These are phyloP conservation scores for Terana coerulea DNA, from an alignment of 768 basidiomycete species.

Conservation along the genomic window DNA sequence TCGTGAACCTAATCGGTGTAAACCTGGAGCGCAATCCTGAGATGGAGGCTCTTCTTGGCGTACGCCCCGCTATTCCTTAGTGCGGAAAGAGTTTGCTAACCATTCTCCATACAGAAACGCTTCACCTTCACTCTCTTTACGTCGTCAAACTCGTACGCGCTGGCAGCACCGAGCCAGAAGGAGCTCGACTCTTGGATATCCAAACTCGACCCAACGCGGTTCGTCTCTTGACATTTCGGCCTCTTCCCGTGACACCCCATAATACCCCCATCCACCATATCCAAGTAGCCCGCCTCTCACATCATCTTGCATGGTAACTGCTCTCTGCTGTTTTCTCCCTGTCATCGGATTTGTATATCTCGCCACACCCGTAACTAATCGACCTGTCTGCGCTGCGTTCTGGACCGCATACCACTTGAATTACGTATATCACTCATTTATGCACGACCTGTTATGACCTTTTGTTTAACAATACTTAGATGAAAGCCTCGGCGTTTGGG, in stretches of 20 bases:
- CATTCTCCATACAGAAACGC: slow-evolving; percentile 51
- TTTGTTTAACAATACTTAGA: no score
- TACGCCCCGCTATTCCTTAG: slow-evolving; percentile 36
- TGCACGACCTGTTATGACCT: background rate
- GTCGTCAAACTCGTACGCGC: slow-evolving; percentile 85
- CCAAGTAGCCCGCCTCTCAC: background rate
- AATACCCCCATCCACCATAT: background rate
- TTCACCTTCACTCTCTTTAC: slow-evolving; percentile 91
- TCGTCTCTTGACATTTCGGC: slow-evolving; percentile 1
- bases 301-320: background rate
- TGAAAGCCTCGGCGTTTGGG: no score
- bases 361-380: background rate
- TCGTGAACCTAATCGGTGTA: slow-evolving; percentile 81
- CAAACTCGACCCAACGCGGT: slow-evolving; percentile 79
- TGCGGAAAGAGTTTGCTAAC: background rate
- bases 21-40: slow-evolving; percentile 84
- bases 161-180: slow-evolving; percentile 77
- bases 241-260: background rate
- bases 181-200: slow-evolving; percentile 83
- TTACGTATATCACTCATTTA: background rate
- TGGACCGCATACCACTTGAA: no score
- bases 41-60: slow-evolving; percentile 84
- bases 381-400: no score
- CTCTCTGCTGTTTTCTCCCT: background rate
- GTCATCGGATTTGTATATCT: slow-evolving; percentile 2